phyloP scores from a whole-genome alignment of 805 yeast species.

The Yarrowia sp. region DNA sequence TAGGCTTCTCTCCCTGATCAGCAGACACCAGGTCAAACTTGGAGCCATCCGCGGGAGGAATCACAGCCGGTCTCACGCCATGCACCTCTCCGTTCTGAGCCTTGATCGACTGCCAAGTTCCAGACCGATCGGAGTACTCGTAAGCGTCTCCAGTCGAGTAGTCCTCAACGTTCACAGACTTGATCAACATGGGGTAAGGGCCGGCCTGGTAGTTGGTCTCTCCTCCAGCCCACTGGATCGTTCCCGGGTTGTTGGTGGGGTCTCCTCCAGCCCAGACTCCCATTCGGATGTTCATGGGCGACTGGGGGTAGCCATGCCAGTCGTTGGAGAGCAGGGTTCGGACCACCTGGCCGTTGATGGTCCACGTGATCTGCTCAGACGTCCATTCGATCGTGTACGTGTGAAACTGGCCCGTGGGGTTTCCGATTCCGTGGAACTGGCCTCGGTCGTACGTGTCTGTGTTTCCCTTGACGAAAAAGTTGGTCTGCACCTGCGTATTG shows the following conservation, averaged over 20 bases:
- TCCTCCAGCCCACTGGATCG: constrained; percentile 80
- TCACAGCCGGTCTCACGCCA: constrained; percentile 51
- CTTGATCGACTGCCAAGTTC: constrained; percentile 53
- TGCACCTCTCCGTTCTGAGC: constrained; percentile 59
- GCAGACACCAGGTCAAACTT: constrained; percentile 20
- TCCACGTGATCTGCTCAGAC: constrained; percentile 68
- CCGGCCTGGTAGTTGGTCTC: constrained; percentile 55
- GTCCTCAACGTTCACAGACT: constrained; percentile 64
- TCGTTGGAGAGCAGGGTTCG: constrained; percentile 66
- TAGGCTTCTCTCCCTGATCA: constrained; percentile 5
- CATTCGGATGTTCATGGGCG: constrained; percentile 80
- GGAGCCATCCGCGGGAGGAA: constrained; percentile 14
- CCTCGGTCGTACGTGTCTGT: constrained; percentile 83
- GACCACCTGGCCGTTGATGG: constrained; percentile 69
- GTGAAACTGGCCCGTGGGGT: constrained; percentile 67
- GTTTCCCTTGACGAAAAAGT: constrained; percentile 80
- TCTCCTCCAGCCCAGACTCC: constrained; percentile 64
- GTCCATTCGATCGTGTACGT: constrained; percentile 90
- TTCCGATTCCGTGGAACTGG: constrained; percentile 59
- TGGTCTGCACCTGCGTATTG: constrained; percentile 70
- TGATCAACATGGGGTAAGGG: constrained; percentile 66
- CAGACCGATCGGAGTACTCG: constrained; percentile 53
- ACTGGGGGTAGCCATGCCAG: constrained; percentile 80
- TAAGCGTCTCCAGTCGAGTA: constrained; percentile 59
- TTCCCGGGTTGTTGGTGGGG: constrained; percentile 60